Base-by-base conservation (phyloP, 2,329 filamentous ascomycete species). In the Daldinia eschscholtzii region DNA sequence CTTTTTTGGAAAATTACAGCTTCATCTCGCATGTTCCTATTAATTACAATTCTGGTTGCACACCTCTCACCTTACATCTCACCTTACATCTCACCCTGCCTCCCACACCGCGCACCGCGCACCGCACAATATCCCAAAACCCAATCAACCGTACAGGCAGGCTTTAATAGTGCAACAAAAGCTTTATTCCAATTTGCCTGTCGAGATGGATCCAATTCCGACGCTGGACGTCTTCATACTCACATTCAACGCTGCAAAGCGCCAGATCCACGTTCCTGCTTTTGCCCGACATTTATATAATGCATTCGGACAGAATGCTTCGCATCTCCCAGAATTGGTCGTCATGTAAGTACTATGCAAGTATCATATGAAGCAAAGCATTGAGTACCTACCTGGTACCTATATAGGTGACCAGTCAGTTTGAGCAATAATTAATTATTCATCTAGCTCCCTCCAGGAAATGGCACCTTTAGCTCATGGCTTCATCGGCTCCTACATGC, bases 161-260 rank as follows among this genome's bases (percentile, higher is more conserved):
- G 20, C 20, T 23, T 23, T 23, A 42, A 42, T 42, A 50, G 15
- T 30, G 33, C 46, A 33, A 15, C 28, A 15, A 52, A 33, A n/a
- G 4, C 7, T 33, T 9, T n/a, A 13, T 30, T 33, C 26, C 3
- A 52, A 52, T 52, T 52, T 15, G 55, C 64, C 68, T 79, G 79
- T 60, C 67, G 74, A 73, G 39, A 80, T 79, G 82, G 76, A 81
- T 61, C 75, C 79, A 37, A 80, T 82, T 78, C 84, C 85, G 46
- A 81, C 85, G 68, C 84, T 97, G 62, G 89, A 91, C 75, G 81
- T 94, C 63, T 91, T 97, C 75, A 86, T 97, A 70, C 81, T 97
- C 61, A 97, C 94, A 10, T 97, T 96, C 84, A 98, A 98, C 79
- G 97, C 93, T 76, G 95, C 87, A 35, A 92, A 93, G 73, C 85